Evolutionary conservation across 2,329 filamentous ascomycete genomes (phyloP).

Genomic region (Emergomyces africanus): DNA sequence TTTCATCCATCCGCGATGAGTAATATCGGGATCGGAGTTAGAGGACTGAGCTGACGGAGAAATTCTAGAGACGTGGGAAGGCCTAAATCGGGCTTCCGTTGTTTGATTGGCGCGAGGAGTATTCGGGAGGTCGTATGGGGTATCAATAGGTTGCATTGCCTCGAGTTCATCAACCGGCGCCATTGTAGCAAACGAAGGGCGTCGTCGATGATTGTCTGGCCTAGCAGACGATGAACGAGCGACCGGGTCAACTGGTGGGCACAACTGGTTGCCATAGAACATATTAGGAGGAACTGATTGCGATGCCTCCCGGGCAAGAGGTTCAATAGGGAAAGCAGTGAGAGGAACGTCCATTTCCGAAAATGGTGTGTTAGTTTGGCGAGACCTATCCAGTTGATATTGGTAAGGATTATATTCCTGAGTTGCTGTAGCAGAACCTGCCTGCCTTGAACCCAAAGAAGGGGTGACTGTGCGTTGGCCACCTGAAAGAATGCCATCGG

Average conservation of each 20-base stretch:
- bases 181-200: slow-evolving; percentile 17
- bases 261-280: slow-evolving; percentile 49
- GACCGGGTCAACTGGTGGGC: slow-evolving; percentile 30
- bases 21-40: slow-evolving; percentile 34
- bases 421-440: slow-evolving; percentile 28
- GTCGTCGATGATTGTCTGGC: slow-evolving; percentile 24
- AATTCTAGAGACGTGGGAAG: slow-evolving; percentile 1
- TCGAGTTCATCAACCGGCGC: slow-evolving; percentile 17
- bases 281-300: slow-evolving; percentile 93
- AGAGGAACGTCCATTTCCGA: slow-evolving; percentile 84
- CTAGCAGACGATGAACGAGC: slow-evolving; percentile 33
- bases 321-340: slow-evolving; percentile 57
- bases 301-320: slow-evolving; percentile 63
- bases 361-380: slow-evolving; percentile 54
- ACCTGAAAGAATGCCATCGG: slow-evolving; percentile 15
- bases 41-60: neutral
- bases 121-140: slow-evolving; percentile 15
- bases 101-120: slow-evolving; percentile 8
- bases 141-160: slow-evolving; percentile 19
- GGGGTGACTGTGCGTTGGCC: slow-evolving; percentile 20
- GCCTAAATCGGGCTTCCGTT: slow-evolving; percentile 10
- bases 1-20: slow-evolving; percentile 80
- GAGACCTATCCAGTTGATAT: slow-evolving; percentile 42
- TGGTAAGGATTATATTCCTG: slow-evolving; percentile 34
- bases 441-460: slow-evolving; percentile 11